Evolutionary conservation across 257 asterid genomes (phyloP), one percentile per base, ranked within the genome.

Genomic region (Solanum dulcamara): DNA sequence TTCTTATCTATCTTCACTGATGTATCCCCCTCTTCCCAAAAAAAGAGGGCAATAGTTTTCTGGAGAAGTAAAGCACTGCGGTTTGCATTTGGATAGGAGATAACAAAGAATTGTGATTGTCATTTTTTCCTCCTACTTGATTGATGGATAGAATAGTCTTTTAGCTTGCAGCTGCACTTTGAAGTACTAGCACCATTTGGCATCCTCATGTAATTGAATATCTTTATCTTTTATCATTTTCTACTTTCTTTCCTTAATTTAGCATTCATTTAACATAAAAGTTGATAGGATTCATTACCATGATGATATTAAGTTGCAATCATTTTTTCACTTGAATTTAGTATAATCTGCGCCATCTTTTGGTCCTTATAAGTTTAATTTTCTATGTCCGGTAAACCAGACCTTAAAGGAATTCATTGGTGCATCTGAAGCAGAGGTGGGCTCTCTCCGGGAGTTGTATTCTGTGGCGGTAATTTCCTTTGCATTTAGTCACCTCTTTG

Each of bases 341-440:
- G 40, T 77, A 77, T 46, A 46, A 77, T 46, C 17, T 4, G 40
- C 9, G 33, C 62, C 83, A 46, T 77, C 40, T 13, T 57, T n/a
- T 46, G 81, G 66, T 44, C 48, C 48, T 83, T 37, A 42, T 24
- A 57, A 71, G 55, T 71, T 83, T 67, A 17, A 26, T 86, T 38
- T 62, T 35, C 42, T 74, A 79, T 32, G 42, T 83, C 81, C 77
- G 85, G 85, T 91, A 80, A 85, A 81, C 80, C 92, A 97, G 99
- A 95, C 98, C 46, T 88, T 95, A 92, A 91, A 86, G 90, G 96
- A 91, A 85, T 97, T 95, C 42, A 88, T 94, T n/a, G 92, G 90
- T 86, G 81, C 84, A 89, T 95, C 98, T 84, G 99, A 97, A 96
- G 88, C 89, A 75, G 98, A 94, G 85, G 99, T 92, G 85, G 89